phyloP scores from a whole-genome alignment of 495 filamentous ascomycete species.

The Penicillium cataractarum region DNA sequence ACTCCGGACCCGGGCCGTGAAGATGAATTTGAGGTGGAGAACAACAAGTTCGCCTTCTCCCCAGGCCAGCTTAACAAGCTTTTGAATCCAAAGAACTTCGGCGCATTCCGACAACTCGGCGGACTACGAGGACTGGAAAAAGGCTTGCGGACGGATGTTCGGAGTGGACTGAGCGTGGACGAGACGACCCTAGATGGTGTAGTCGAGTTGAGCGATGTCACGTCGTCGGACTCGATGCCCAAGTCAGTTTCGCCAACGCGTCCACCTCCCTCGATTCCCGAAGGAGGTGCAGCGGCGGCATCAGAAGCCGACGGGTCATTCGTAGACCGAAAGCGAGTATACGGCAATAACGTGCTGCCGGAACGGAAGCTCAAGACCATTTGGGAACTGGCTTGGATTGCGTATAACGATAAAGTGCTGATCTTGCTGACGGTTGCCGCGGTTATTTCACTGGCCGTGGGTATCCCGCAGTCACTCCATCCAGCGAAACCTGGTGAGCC shows the following conservation, averaged over 20 bases:
- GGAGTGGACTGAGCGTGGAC: conserved; percentile 73
- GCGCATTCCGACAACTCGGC: conserved; percentile 77
- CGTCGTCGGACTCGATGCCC: conserved; percentile 28
- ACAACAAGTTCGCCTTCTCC: conserved; percentile 82
- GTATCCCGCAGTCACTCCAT: conserved; percentile 66
- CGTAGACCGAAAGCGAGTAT: conserved; percentile 69
- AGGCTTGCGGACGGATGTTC: conserved; percentile 71
- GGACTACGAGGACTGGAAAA: conserved; percentile 76
- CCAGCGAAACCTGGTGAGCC: conserved; percentile 52
- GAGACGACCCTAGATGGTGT: conserved; percentile 65
- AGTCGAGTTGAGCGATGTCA: conserved; percentile 72
- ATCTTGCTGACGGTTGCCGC: conserved; percentile 80
- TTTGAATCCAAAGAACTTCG: conserved; percentile 78
- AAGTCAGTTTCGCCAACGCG: conserved; percentile 34
- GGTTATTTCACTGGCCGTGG: conserved; percentile 79
- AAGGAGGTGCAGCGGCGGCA: conserved; percentile 16
- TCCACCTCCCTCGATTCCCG: conserved; percentile 32
- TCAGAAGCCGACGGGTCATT: conserved; percentile 46
- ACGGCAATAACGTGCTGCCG: conserved; percentile 69
- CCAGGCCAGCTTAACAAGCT: conserved; percentile 81
- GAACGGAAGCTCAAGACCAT: conserved; percentile 73
- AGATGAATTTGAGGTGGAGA: conserved; percentile 68
- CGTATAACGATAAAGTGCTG: conserved; percentile 82
- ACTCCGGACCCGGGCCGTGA: conserved; percentile 72
- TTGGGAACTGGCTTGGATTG: conserved; percentile 76